Percentiles rank a stretch among this genome's conserved stretches.
phyloP scores from a whole-genome alignment of 345 rosid genomes.

The Barbarea vulgaris region DNA sequence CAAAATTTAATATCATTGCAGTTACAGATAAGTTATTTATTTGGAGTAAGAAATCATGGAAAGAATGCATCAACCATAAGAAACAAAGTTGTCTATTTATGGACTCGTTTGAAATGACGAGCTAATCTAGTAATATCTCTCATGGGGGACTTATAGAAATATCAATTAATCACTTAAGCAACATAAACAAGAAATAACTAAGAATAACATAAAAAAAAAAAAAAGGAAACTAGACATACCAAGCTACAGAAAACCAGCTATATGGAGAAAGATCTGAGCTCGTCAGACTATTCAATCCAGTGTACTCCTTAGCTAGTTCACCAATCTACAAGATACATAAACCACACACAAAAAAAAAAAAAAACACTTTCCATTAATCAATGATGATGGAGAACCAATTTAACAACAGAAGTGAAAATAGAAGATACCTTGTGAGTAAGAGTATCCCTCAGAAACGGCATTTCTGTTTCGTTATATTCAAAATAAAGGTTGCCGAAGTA shows the following conservation, averaged over 20 bases:
- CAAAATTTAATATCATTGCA: background rate
- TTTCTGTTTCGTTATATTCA: background rate
- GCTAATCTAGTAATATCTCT: background rate
- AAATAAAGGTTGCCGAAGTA: conserved; percentile 11
- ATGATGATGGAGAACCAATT: background rate
- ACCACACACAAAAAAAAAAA: background rate
- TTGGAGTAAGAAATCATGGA: conserved; percentile 1
- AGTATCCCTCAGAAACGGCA: background rate
- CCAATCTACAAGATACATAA: conserved; percentile 5
- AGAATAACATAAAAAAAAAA: background rate
- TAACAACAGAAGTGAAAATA: conserved; percentile 2
- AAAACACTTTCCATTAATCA: background rate
- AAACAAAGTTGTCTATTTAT: background rate
- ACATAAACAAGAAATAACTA: background rate
- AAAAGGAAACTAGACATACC: conserved; percentile 11
- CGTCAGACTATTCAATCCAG: conserved; percentile 11
- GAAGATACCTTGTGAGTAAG: background rate
- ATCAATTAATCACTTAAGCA: background rate
- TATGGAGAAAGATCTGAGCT: conserved; percentile 26
- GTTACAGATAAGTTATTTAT: background rate
- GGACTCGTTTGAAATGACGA: background rate
- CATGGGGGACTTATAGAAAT: background rate
- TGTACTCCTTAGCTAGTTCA: conserved; percentile 10
- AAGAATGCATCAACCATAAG: conserved; percentile 7
- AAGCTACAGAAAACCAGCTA: conserved; percentile 34